Conservation (phyloP, 306 rosid species). For the Pueraria montana region DNA sequence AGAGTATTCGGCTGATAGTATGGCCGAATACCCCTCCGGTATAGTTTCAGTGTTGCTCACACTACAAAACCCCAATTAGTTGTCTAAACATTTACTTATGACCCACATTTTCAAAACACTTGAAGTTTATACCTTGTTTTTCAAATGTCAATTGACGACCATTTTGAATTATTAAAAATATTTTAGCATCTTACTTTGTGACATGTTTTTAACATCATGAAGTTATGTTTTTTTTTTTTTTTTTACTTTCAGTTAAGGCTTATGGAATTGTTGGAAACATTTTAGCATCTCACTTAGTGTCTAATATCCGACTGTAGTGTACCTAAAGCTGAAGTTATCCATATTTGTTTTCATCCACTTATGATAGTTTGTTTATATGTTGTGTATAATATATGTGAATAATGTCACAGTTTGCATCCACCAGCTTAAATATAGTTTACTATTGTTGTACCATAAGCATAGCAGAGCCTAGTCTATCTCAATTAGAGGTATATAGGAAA, state of each 20-base stretch:
- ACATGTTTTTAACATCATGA: not conserved
- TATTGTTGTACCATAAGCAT: not conserved
- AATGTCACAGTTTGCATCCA: not conserved
- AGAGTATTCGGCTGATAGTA: too few relatives aligned
- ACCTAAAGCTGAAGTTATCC: not conserved
- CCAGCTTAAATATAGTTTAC: not conserved
- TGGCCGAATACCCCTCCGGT: too few relatives aligned
- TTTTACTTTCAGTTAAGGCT: not conserved
- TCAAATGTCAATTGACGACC: not conserved
- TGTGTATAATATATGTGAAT: not conserved
- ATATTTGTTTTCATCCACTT: not conserved
- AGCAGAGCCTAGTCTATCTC: constrained; percentile 3
- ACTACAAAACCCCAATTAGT: too few relatives aligned
- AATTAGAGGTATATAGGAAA: not conserved
- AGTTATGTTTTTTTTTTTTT: not conserved
- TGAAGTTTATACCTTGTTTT: too few relatives aligned
- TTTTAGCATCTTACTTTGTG: not conserved
- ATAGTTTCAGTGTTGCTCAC: too few relatives aligned
- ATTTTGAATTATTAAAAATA: not conserved
- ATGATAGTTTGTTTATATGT: not conserved
- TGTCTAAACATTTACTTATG: too few relatives aligned
- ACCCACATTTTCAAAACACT: too few relatives aligned
- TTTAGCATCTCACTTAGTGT: not conserved
- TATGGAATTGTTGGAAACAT: constrained; percentile 4
- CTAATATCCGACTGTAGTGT: not conserved